Conservation (phyloP, 2,329 filamentous ascomycete species). For the Penicillium sp. region DNA sequence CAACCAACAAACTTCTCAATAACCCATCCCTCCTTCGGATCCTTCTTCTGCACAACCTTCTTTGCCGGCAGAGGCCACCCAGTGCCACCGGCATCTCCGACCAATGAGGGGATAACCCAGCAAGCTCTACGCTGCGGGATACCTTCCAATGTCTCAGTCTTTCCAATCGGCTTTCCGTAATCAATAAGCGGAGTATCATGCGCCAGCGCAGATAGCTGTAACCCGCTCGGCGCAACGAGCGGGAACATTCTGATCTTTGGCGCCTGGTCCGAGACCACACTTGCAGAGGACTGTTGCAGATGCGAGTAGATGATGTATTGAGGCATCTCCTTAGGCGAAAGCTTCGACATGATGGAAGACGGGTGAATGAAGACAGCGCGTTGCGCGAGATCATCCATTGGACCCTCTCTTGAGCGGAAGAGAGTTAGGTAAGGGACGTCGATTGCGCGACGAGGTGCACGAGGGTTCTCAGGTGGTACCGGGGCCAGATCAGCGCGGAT, state of each 20-base stretch:
- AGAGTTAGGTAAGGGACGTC: slow-evolving; percentile 91
- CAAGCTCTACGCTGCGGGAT: slow-evolving; percentile 64
- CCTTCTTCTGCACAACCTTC: slow-evolving; percentile 78
- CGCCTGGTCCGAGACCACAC: slow-evolving; percentile 55
- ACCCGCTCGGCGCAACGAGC: slow-evolving; percentile 73
- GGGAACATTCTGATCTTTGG: slow-evolving; percentile 85
- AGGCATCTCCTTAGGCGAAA: slow-evolving; percentile 72
- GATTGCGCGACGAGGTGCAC: slow-evolving; percentile 79
- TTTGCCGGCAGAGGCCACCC: slow-evolving; percentile 86
- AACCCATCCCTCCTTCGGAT: slow-evolving; percentile 72
- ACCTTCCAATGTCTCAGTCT: slow-evolving; percentile 58
- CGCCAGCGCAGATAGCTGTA: slow-evolving; percentile 74
- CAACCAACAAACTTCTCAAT: slow-evolving; percentile 55
- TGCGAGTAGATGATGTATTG: slow-evolving; percentile 85
- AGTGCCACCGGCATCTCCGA: slow-evolving; percentile 64
- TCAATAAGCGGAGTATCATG: slow-evolving; percentile 80
- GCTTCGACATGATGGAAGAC: slow-evolving; percentile 72
- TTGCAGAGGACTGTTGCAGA: slow-evolving; percentile 67
- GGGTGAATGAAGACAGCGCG: slow-evolving; percentile 85
- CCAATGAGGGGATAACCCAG: slow-evolving; percentile 78
- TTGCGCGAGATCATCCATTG: slow-evolving; percentile 51
- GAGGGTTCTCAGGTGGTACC: slow-evolving; percentile 63
- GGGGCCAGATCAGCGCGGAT: slow-evolving; percentile 87
- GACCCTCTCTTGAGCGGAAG: slow-evolving; percentile 61
- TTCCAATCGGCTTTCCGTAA: slow-evolving; percentile 89